These are phyloP conservation scores for Tarenaya hassleriana DNA, from an alignment of 345 rosid genomes.

Conservation along the genomic window DNA sequence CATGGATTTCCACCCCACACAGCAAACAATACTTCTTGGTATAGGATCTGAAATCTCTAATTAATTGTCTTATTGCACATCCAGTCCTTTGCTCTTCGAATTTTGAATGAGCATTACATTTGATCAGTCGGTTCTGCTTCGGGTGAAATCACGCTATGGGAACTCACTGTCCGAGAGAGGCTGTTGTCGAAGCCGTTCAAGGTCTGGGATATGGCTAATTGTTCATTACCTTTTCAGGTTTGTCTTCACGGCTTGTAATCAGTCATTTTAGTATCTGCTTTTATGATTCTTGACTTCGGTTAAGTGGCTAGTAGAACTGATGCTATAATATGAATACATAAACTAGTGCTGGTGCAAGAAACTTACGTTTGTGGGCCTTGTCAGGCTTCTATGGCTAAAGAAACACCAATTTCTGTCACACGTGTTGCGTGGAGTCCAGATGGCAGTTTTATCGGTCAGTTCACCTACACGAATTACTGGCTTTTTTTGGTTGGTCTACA, in stretches of 20 bases:
- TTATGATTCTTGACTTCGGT: constrained; percentile 1
- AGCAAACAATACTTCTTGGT: constrained; percentile 73
- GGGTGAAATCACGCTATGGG: constrained; percentile 88
- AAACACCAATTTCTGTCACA: constrained; percentile 41
- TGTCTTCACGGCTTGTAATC: constrained; percentile 10
- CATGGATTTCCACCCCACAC: constrained; percentile 88
- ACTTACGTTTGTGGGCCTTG: constrained; percentile 14
- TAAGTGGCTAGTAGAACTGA: constrained; percentile 9
- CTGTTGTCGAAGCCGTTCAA: constrained; percentile 73
- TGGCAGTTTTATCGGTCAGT: constrained; percentile 59
- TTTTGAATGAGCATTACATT: constrained; percentile 28
- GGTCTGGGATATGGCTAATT: constrained; percentile 48
- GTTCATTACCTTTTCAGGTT: constrained; percentile 63
- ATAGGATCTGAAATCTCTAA: constrained; percentile 17
- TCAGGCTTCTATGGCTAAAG: constrained; percentile 41
- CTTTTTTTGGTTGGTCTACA: constrained; percentile 1
- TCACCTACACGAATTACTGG: not conserved
- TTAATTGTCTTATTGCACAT: not conserved
- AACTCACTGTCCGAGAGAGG: constrained; percentile 46
- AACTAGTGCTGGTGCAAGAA: constrained; percentile 19
- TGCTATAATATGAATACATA: constrained; percentile 8
- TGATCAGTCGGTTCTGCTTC: constrained; percentile 66
- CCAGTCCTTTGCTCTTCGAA: constrained; percentile 1
- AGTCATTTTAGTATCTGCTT: constrained; percentile 2
- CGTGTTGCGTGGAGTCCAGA: constrained; percentile 68